These are phyloP conservation scores for Fusarium sp. DNA, from an alignment of 2,329 filamentous ascomycete genomes.

Conservation along the genomic window DNA sequence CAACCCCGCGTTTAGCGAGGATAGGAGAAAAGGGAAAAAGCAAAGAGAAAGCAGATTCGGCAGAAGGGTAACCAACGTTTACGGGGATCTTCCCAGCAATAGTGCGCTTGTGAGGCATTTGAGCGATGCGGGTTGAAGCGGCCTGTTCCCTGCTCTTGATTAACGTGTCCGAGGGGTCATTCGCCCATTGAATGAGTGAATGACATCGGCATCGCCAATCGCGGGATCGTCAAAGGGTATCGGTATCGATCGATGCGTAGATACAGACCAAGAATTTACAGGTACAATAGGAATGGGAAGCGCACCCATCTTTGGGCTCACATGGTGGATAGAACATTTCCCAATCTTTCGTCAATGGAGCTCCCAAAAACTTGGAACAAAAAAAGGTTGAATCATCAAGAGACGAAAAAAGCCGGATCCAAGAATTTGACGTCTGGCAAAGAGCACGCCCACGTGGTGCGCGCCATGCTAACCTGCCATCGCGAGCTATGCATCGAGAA, in stretches of 20 bases:
- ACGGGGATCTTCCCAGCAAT: conserved; percentile 36
- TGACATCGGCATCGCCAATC: conserved; percentile 43
- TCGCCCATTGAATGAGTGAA: neutral
- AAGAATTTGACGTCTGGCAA: conserved; percentile 32
- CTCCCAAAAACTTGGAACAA: conserved; percentile 30
- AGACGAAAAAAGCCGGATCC: conserved; percentile 19
- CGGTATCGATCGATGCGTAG: conserved; percentile 20
- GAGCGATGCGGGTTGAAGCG: conserved; percentile 37
- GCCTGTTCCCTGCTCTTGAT: conserved; percentile 40
- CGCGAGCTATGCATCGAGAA: conserved; percentile 31
- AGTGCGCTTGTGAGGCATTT: conserved; percentile 37
- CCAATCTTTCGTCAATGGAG: conserved; percentile 22
- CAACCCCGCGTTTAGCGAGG: conserved; percentile 48
- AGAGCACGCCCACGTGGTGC: conserved; percentile 44
- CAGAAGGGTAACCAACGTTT: conserved; percentile 17
- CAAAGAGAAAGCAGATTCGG: conserved; percentile 10
- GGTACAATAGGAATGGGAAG: neutral
- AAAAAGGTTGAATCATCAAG: conserved; percentile 23
- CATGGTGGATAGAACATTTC: conserved; percentile 27
- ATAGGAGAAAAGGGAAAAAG: conserved; percentile 13
- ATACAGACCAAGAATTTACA: conserved; percentile 11
- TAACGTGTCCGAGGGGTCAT: conserved; percentile 32
- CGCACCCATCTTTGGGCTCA: conserved; percentile 13
- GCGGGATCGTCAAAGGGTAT: conserved; percentile 40
- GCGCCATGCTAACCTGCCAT: conserved; percentile 26